Evolutionary conservation across 768 basidiomycete genomes (phyloP).

Genomic region (Hygrophorus pudorinus): DNA sequence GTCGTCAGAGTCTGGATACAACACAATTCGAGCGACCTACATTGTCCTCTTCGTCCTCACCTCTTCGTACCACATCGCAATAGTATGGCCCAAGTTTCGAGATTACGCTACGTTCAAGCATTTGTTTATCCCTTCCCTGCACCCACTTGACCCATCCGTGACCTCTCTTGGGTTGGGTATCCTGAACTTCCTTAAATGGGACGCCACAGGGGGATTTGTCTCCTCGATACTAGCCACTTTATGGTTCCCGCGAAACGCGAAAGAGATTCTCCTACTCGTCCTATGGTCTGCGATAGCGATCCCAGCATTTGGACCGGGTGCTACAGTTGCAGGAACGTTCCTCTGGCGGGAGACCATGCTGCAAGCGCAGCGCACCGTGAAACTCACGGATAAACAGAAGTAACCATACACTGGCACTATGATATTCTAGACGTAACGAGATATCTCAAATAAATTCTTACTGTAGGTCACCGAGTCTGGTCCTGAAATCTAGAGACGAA

Average conservation of each 20-base stretch:
- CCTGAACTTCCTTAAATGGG: constrained; percentile 43
- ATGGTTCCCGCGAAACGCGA: constrained; percentile 32
- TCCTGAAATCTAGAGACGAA: no score
- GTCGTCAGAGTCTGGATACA: constrained; percentile 26
- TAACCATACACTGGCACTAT: no score
- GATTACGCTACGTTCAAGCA: constrained; percentile 22
- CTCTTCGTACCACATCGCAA: constrained; percentile 32
- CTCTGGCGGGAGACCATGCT: constrained; percentile 36
- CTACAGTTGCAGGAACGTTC: constrained; percentile 35
- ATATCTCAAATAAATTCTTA: no score
- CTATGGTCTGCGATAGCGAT: constrained; percentile 35
- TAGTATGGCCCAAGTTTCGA: constrained; percentile 24
- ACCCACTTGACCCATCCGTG: constrained; percentile 15
- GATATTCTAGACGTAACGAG: no score
- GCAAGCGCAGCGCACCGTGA: constrained; percentile 1
- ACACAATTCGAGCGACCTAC: constrained; percentile 28
- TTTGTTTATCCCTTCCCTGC: constrained; percentile 27
- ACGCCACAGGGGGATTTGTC: constrained; percentile 27
- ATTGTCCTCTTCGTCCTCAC: constrained; percentile 29
- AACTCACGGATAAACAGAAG: no score
- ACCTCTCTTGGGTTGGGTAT: constrained; percentile 18
- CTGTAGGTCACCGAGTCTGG: no score
- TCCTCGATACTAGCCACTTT: constrained; percentile 35
- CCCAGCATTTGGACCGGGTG: constrained; percentile 38
- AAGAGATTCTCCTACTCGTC: constrained; percentile 23